Evolutionary conservation across 176 grass and related monocot species (phyloP), one percentile per base, ranked within the genome.

Genomic region (Zoysia japonica): DNA sequence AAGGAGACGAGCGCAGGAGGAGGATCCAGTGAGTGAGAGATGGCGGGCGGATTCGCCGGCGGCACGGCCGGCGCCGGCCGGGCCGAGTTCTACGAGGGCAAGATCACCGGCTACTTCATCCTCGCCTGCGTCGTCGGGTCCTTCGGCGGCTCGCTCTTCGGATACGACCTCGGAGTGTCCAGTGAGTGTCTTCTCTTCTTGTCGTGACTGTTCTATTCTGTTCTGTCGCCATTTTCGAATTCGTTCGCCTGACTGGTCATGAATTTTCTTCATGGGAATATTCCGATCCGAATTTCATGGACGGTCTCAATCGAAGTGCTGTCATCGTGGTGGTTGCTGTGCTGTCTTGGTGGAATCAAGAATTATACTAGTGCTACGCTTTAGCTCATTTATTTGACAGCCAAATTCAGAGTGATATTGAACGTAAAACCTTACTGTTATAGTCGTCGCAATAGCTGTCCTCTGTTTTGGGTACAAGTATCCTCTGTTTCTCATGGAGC

Each of bases 101-200:
- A 78, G 82, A 89, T 95, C 80, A 99, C 96, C 2, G 19, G 84
- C 4, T 99, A 99, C 80, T 95, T 99, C 76, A 82, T 99, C 50
- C 82, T 99, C 69, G 92, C 96, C 2, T 99, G 96, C 83, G 48
- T 93, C 82, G 92, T 99, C 43, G 92, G 96, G 14, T 99, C 96
- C 38, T 91, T 99, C 12, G 96, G 96, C 6, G 96, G 96, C 42
- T 99, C 96, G n/a, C 96, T 99, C 66, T 99, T 99, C 75, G 96
- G 96, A 15, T 99, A 95, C 40, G 96, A 99, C 79, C 96, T 99
- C 73, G 96, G 96, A 13, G 92, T 99, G 37, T 99, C 96, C 13
- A 91, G 96, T 98, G 45, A 92, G 89, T 85, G 17, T 6, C 47
- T 9, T 20, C 0, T 60, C 0, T 1, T 8, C 53, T 40, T 2